Base-by-base conservation (phyloP, 352 stramenopile species). In the Pythium aquatile region DNA sequence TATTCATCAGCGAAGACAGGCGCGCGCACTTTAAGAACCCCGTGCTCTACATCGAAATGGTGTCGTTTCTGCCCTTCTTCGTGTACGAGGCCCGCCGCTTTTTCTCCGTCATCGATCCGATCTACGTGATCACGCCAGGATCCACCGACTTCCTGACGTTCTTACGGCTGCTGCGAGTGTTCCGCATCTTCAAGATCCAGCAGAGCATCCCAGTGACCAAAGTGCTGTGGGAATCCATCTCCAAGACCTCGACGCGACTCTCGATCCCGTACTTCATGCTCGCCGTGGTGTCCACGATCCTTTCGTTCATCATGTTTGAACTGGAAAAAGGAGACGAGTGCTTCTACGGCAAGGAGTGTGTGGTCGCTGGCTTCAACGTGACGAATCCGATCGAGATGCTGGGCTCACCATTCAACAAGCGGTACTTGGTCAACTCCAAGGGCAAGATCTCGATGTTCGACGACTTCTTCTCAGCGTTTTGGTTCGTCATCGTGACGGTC, bases 261-360 rank as follows among this genome's bases (percentile, higher is more conserved):
- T 83, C 81, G 20, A 90, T 92, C 66, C 83, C 83, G 37, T 91
- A 91, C 47, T 88, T 89, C 63, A 89, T 93, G 79, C 76, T 93
- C 24, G 83, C 84, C 53, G 72, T 93, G 24, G 77, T 90, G 30
- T 81, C 79, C 7, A 88, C 82, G 6, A 87, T 93, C 28, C 70
- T 91, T 29, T 85, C 82, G 30, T 91, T 93, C 55, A 75, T 91
- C 57, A 87, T 93, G 74, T 91, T 81, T 46, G 78, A 93, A 61
- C 68, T 93, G 17, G 85, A 93, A 54, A 91, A 90, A 47, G 85
- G 85, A 20, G 68, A 82, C 1, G 81, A 90, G 63, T 93, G 85
- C 39, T 93, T 92, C 60, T 89, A 90, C 48, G 85, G 85, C 13
- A 58, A 72, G 47, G 72, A 81, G 42, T 93, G 85, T 51, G 70